phyloP scores from a whole-genome alignment of 73 alveolate genomes.

The Paramecium pentaurelia region DNA sequence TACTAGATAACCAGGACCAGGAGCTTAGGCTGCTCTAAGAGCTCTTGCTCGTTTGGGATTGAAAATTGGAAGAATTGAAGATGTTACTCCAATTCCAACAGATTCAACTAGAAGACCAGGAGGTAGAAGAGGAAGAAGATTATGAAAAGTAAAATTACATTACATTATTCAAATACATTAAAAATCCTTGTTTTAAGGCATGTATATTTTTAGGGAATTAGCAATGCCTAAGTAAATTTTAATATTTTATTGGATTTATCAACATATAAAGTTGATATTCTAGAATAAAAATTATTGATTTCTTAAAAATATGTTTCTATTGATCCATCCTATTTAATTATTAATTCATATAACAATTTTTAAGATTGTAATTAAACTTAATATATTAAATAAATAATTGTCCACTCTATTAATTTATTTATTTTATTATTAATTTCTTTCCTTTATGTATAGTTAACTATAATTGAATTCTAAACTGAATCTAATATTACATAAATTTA shows the following conservation, averaged over 20 bases:
- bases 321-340: background rate
- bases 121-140: conserved; percentile 99
- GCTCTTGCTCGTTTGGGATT: conserved; percentile 99
- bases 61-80: conserved; percentile 99
- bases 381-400: background rate
- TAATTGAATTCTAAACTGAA: background rate
- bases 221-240: background rate
- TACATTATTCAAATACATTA: background rate
- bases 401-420: background rate
- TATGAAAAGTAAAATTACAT: conserved; percentile 66
- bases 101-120: conserved; percentile 98
- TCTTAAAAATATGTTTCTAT: background rate
- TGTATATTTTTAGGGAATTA: background rate
- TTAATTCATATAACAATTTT: background rate
- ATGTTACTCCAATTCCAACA: conserved; percentile 99
- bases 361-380: background rate
- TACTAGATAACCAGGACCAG: conserved; percentile 94
- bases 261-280: background rate
- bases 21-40: conserved; percentile 99
- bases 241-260: background rate
- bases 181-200: background rate
- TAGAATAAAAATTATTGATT: background rate
- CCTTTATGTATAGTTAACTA: background rate
- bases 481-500: background rate
- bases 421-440: background rate